Evolutionary conservation across 345 rosid genomes (phyloP).

Genomic region (Iberis pinnata): DNA sequence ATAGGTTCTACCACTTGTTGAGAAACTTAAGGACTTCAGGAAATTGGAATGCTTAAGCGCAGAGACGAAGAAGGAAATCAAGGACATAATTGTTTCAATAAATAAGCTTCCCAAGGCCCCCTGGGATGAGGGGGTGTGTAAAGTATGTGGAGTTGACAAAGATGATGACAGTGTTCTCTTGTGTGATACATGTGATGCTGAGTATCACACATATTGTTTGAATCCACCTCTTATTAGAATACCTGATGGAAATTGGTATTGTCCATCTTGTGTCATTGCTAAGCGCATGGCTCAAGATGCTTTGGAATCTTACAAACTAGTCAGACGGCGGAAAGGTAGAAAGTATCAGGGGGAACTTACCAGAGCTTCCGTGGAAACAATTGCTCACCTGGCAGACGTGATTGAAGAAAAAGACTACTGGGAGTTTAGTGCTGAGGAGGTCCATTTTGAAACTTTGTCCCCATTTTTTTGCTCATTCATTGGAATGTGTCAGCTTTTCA

Average conservation of each 20-base stretch:
- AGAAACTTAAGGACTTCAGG: conserved; percentile 53
- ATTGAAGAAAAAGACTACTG: conserved; percentile 86
- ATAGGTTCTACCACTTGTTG: conserved; percentile 63
- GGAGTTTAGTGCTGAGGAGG: conserved; percentile 78
- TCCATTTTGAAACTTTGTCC: conserved; percentile 30
- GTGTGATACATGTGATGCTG: conserved; percentile 95
- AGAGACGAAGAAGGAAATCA: conserved; percentile 63
- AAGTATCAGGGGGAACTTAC: conserved; percentile 72
- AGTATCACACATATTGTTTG: conserved; percentile 98
- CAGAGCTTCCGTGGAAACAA: conserved; percentile 52
- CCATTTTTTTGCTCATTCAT: conserved; percentile 7
- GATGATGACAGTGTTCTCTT: conserved; percentile 96
- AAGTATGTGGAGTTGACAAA: conserved; percentile 94
- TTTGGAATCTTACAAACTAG: conserved; percentile 39
- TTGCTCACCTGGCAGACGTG: conserved; percentile 45
- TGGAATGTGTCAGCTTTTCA: neutral
- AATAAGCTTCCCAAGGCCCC: conserved; percentile 89
- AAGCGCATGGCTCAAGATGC: conserved; percentile 44
- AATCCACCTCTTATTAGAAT: conserved; percentile 92
- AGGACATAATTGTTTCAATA: conserved; percentile 53
- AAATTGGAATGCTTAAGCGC: conserved; percentile 49
- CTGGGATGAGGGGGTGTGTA: conserved; percentile 99
- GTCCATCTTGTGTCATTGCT: conserved; percentile 77
- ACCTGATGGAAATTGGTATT: conserved; percentile 99
- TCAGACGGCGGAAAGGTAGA: conserved; percentile 37